These are phyloP conservation scores for Colletotrichum sublineola DNA, from an alignment of 2,329 filamentous ascomycete genomes.

Conservation along the genomic window DNA sequence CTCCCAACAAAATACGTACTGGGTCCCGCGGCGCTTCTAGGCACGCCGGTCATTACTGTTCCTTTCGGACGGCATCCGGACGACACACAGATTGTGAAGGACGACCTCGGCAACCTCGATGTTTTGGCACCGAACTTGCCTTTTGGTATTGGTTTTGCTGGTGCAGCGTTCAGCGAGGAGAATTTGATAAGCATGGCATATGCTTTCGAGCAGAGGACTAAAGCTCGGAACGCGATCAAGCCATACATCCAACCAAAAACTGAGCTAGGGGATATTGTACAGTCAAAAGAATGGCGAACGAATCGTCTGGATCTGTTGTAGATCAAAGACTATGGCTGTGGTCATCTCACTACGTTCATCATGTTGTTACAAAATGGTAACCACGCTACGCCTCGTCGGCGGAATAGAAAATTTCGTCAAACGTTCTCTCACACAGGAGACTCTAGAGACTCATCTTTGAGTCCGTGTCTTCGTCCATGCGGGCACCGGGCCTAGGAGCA, in stretches of 20 bases:
- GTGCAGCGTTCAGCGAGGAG: constrained; percentile 71
- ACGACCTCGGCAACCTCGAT: constrained; percentile 64
- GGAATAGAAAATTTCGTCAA: too few species aligned
- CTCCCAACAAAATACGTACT: neutral
- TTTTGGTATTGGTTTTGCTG: constrained; percentile 75
- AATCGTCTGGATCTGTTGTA: too few species aligned
- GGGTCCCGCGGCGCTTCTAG: neutral
- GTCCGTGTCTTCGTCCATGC: too few species aligned
- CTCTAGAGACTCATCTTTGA: too few species aligned
- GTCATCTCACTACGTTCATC: too few species aligned
- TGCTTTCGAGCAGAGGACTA: constrained; percentile 74
- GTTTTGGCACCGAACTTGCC: constrained; percentile 65
- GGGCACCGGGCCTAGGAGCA: too few species aligned
- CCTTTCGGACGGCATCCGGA: constrained; percentile 57
- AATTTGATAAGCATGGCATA: constrained; percentile 74
- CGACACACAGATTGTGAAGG: constrained; percentile 60
- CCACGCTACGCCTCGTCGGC: too few species aligned
- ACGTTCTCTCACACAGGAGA: too few species aligned
- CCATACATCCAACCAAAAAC: constrained; percentile 49
- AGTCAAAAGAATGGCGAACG: too few species aligned
- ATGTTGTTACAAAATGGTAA: too few species aligned
- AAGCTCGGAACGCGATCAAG: constrained; percentile 47
- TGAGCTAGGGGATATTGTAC: constrained; percentile 48
- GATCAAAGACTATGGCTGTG: too few species aligned
- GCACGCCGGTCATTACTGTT: neutral